Conservation (phyloP, 768 basidiomycete genomes). For the Kwoniella heveanensis region DNA sequence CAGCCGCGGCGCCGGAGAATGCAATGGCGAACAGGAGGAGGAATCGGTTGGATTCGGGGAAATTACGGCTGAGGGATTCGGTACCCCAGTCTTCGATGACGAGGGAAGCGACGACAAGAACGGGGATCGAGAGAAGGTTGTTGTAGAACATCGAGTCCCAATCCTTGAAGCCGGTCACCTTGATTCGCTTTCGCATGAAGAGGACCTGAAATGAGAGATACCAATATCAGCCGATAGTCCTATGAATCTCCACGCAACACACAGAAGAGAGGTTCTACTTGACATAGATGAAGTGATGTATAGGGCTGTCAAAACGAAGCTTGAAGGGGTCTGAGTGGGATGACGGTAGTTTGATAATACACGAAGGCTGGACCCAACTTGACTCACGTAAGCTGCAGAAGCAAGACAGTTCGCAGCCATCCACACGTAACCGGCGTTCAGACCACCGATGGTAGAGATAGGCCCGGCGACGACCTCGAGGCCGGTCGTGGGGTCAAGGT, state of each 20-base stretch:
- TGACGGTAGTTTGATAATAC: too few species aligned
- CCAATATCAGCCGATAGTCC: neutral
- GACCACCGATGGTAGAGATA: constrained; percentile 54
- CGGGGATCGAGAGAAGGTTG: constrained; percentile 90
- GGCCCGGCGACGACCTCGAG: constrained; percentile 35
- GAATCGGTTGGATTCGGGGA: constrained; percentile 79
- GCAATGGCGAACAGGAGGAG: constrained; percentile 83
- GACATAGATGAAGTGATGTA: too few species aligned
- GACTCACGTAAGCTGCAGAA: constrained; percentile 82
- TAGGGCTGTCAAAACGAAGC: too few species aligned
- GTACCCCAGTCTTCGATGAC: constrained; percentile 86
- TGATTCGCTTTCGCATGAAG: constrained; percentile 95
- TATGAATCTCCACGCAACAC: too few species aligned
- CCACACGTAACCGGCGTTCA: constrained; percentile 90
- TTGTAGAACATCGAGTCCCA: constrained; percentile 99
- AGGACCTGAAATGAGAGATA: constrained; percentile 67
- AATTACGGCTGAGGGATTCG: constrained; percentile 75
- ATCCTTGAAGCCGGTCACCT: constrained; percentile 91
- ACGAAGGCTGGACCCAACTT: too few species aligned
- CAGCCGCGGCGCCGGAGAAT: constrained; percentile 94
- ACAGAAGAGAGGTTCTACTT: too few species aligned
- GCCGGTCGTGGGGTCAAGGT: constrained; percentile 48
- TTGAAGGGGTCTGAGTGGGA: too few species aligned
- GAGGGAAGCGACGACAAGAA: constrained; percentile 78
- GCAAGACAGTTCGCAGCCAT: constrained; percentile 89